Conservation (phyloP, 1,284 basidiomycete species). For the Phlebopus sp. region DNA sequence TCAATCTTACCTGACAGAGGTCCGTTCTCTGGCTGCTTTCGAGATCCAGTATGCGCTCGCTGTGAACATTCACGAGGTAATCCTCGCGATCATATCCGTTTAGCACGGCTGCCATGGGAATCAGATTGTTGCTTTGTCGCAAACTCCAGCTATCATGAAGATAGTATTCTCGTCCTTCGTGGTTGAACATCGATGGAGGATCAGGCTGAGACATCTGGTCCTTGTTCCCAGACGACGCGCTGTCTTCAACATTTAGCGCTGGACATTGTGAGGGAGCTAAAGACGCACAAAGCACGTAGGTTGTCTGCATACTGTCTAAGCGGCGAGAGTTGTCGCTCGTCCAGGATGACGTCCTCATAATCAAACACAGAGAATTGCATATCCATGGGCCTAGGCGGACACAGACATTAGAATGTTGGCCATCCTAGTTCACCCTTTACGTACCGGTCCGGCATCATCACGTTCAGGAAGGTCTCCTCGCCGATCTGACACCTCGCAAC, state of each 20-base stretch:
- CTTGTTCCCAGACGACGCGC: constrained; percentile 34
- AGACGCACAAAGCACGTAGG: constrained; percentile 46
- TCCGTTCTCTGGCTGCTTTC: constrained; percentile 53
- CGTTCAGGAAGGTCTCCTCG: constrained; percentile 35
- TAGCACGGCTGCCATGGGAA: constrained; percentile 11
- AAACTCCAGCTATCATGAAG: constrained; percentile 50
- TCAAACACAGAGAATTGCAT: constrained; percentile 44
- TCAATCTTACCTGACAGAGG: constrained; percentile 49
- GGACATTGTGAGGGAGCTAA: neutral
- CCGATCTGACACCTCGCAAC: constrained; percentile 19
- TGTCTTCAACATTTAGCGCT: constrained; percentile 23
- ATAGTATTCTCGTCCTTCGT: constrained; percentile 44
- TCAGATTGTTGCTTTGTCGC: constrained; percentile 43
- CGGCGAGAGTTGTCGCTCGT: constrained; percentile 37
- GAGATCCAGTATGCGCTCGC: constrained; percentile 51
- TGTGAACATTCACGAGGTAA: constrained; percentile 26
- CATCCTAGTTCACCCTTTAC: constrained; percentile 16
- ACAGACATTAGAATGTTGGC: constrained; percentile 9
- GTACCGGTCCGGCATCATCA: constrained; percentile 61
- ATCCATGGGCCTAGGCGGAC: constrained; percentile 45
- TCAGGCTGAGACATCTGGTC: constrained; percentile 38
- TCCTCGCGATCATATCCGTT: neutral
- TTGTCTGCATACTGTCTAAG: constrained; percentile 43
- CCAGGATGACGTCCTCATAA: constrained; percentile 24
- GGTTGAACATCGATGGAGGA: constrained; percentile 48